Percentiles rank a stretch among this genome's conserved stretches.
phyloP scores from a whole-genome alignment of 2,329 filamentous ascomycete genomes.

The Paecilomyces sp. region DNA sequence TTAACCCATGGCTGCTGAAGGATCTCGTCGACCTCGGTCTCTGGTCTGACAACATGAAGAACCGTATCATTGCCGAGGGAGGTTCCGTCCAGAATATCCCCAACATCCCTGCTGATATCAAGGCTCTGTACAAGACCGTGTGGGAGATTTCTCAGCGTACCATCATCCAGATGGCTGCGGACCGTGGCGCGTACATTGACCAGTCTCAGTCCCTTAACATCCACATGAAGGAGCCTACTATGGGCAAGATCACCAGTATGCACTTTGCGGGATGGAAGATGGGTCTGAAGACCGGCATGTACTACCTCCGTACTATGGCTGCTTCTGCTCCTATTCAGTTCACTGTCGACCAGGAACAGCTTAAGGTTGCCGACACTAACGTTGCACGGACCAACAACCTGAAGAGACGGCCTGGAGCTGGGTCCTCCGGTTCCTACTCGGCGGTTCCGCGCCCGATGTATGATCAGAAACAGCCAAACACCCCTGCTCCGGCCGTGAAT shows the following conservation, averaged over 20 bases:
- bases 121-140: constrained; percentile 97
- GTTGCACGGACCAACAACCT: constrained; percentile 54
- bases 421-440: constrained; percentile 50
- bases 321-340: constrained; percentile 97
- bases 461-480: constrained; percentile 42
- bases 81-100: constrained; percentile 95
- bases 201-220: constrained; percentile 99
- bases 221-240: constrained; percentile 97
- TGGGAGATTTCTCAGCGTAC: constrained; percentile 98
- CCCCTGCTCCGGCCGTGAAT: constrained; percentile 28
- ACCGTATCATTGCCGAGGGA: constrained; percentile 95
- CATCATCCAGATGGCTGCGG: constrained; percentile 95
- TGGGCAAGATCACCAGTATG: constrained; percentile 99
- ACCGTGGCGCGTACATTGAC: constrained; percentile 97
- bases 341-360: constrained; percentile 93
- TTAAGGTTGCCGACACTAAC: constrained; percentile 79
- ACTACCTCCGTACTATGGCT: constrained; percentile 97
- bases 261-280: constrained; percentile 99
- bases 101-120: constrained; percentile 93
- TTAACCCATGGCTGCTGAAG: constrained; percentile 98
- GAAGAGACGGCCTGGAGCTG: constrained; percentile 64
- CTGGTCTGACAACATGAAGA: constrained; percentile 99
- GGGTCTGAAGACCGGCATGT: constrained; percentile 99
- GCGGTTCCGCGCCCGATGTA: constrained; percentile 63
- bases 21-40: constrained; percentile 96